A percentile compares a stretch with the other conserved stretches of the same genome.
Evolutionary conservation across 768 basidiomycete genomes (phyloP).

Genomic region (Lentinula edodes): DNA sequence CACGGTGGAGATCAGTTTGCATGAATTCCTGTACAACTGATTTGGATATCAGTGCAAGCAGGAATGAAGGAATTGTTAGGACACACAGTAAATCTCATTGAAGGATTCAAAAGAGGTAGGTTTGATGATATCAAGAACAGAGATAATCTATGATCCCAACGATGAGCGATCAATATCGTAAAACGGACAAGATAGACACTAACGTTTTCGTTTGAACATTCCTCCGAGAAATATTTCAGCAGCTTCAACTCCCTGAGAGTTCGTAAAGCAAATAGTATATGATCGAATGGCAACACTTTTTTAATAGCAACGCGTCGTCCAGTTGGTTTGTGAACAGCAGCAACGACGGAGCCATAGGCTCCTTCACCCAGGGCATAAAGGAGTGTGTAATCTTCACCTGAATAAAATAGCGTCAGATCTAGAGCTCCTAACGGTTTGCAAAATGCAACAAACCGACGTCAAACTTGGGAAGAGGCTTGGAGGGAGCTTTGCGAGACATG

Average conservation of each 20-base stretch:
- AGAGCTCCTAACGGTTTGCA: not conserved
- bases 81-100: constrained; percentile 81
- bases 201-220: constrained; percentile 79
- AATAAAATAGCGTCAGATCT: constrained; percentile 4
- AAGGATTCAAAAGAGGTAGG: constrained; percentile 70
- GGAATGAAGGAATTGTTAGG: not conserved
- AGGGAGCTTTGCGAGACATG: constrained; percentile 53
- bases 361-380: constrained; percentile 78
- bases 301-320: constrained; percentile 90
- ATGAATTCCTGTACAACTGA: constrained; percentile 82
- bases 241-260: constrained; percentile 91
- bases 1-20: constrained; percentile 88
- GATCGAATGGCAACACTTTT: constrained; percentile 92
- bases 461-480: constrained; percentile 68
- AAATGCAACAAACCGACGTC: constrained; percentile 45
- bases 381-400: constrained; percentile 70
- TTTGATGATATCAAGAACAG: constrained; percentile 87
- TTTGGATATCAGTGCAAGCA: not conserved
- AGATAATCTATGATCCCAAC: constrained; percentile 64
- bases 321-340: constrained; percentile 79
- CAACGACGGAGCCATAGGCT: constrained; percentile 86
- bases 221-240: constrained; percentile 76
- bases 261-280: constrained; percentile 84
- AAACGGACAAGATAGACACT: constrained; percentile 13
- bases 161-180: not conserved